Evolutionary conservation across 2,329 filamentous ascomycete genomes (phyloP), one percentile per base, ranked within the genome.

Genomic region (Trichoderma sp.): DNA sequence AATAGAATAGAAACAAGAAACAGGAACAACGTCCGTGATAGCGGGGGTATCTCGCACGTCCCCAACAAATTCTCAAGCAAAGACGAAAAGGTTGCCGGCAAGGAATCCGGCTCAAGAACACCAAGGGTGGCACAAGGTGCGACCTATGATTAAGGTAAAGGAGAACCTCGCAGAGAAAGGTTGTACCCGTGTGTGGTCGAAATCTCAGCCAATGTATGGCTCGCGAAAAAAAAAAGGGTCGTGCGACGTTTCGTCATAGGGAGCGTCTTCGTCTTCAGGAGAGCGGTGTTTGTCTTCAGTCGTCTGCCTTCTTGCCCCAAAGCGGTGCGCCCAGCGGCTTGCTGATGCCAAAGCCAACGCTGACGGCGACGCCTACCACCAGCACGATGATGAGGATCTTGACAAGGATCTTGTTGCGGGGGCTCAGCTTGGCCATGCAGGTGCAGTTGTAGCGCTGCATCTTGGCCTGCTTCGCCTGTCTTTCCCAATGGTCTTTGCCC

Each of bases 261-360:
- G 15, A 45, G 48, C 59, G 55, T 54, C 47, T 55, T 55, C 54
- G 41, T 43, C 10, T 63, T 55, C 15, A 57, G 39, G 34, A 39
- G 34, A 39, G 34, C 34, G 12, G 9, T 39, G 34, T 39, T 39
- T 39, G 34, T 9, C 34, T 39, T 39, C 5, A 39, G 3, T 39
- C 34, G 34, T 64, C 41, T 1, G 51, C 39, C 51, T 75, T 74
- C 72, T 75, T 74, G 72, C 80, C 75, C 85, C 85, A 88, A 68
- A 88, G 84, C 17, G 80, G 79, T n/a, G 85, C 85, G 14, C 83
- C 82, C 1, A 88, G 77, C 3, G 84, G 81, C 74, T 85, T 88
- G 79, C 84, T 87, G 69, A 88, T 79, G 56, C 86, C 86, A 52
- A 88, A 79, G 24, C 86, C 86, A 24, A 88, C 76, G 50, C 79